A percentile compares a stretch with the other conserved stretches of the same genome.
phyloP scores from a whole-genome alignment of 805 yeast genomes.

The Yamadazyma paraphyllophila region DNA sequence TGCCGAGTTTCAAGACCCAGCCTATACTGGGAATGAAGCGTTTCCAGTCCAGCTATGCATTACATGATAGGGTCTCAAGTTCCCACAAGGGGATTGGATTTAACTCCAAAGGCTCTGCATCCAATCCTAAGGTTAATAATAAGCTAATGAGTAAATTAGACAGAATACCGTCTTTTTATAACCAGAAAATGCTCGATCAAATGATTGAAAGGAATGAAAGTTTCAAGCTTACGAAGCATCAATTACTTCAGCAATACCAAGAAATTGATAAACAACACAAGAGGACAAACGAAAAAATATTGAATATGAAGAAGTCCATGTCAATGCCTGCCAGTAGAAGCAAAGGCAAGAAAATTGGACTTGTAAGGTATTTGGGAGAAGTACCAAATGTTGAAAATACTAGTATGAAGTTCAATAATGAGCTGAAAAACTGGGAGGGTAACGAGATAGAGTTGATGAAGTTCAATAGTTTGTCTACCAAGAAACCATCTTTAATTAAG shows the following conservation, averaged over 20 bases:
- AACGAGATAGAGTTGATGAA: constrained; percentile 55
- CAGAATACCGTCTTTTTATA: constrained; percentile 42
- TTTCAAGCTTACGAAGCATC: constrained; percentile 21
- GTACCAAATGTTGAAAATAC: constrained; percentile 18
- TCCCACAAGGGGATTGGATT: background rate
- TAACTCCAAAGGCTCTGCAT: background rate
- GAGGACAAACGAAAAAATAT: constrained; percentile 11
- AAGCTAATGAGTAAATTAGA: constrained; percentile 36
- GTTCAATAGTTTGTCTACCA: constrained; percentile 41
- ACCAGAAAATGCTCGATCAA: constrained; percentile 12
- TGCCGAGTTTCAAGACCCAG: constrained; percentile 14
- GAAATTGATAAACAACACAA: constrained; percentile 20
- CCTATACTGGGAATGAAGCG: constrained; percentile 18
- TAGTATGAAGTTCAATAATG: constrained; percentile 55
- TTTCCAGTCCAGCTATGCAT: constrained; percentile 35
- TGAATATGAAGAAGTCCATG: constrained; percentile 13
- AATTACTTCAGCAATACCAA: constrained; percentile 30
- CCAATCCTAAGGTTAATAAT: constrained; percentile 29
- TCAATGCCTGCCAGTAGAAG: constrained; percentile 10
- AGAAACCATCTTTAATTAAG: constrained; percentile 40
- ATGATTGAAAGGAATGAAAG: constrained; percentile 16
- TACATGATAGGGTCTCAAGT: constrained; percentile 11
- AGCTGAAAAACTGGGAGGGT: constrained; percentile 59
- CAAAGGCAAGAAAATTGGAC: constrained; percentile 23
- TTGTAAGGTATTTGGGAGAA: constrained; percentile 29